Evolutionary conservation across 495 filamentous ascomycete genomes (phyloP).

Genomic region (Podospora comata): DNA sequence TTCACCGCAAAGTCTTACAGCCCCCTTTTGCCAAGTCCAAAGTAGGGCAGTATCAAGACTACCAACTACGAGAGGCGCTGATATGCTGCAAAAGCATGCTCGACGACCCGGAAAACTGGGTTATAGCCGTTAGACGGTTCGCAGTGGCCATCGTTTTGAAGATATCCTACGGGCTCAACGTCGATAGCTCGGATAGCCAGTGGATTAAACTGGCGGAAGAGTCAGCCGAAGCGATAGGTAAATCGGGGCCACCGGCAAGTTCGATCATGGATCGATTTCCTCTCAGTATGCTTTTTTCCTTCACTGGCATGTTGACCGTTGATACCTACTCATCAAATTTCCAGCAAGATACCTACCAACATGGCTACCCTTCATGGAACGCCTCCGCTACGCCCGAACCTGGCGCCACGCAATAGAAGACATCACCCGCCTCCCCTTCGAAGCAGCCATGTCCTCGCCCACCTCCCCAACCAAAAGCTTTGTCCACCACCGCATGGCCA

Average conservation of each 20-base stretch:
- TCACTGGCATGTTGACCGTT: background rate
- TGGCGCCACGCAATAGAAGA: conserved; percentile 38
- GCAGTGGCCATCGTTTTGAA: conserved; percentile 32
- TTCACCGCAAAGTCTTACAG: conserved; percentile 46
- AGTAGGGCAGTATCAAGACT: conserved; percentile 29
- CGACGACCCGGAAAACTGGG: conserved; percentile 27
- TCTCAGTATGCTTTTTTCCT: conserved; percentile 22
- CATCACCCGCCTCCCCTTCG: conserved; percentile 32
- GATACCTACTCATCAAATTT: background rate
- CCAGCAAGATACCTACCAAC: conserved; percentile 39
- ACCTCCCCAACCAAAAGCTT: conserved; percentile 21
- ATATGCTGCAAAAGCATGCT: conserved; percentile 28
- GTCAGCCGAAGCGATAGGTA: conserved; percentile 40
- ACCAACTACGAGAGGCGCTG: conserved; percentile 39
- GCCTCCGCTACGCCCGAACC: conserved; percentile 36
- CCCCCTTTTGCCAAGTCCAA: conserved; percentile 39
- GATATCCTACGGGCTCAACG: conserved; percentile 46
- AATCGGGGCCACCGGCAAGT: conserved; percentile 44
- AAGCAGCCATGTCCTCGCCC: conserved; percentile 20
- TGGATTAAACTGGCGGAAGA: conserved; percentile 47
- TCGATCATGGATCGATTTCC: conserved; percentile 49
- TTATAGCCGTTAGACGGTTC: conserved; percentile 27
- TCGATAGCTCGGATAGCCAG: conserved; percentile 38
- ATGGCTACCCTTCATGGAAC: conserved; percentile 43
- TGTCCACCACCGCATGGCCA: conserved; percentile 31